Evolutionary conservation across 352 stramenopile species (phyloP), one percentile per base, ranked within the genome.

Genomic region (Pythium sukuiense): DNA sequence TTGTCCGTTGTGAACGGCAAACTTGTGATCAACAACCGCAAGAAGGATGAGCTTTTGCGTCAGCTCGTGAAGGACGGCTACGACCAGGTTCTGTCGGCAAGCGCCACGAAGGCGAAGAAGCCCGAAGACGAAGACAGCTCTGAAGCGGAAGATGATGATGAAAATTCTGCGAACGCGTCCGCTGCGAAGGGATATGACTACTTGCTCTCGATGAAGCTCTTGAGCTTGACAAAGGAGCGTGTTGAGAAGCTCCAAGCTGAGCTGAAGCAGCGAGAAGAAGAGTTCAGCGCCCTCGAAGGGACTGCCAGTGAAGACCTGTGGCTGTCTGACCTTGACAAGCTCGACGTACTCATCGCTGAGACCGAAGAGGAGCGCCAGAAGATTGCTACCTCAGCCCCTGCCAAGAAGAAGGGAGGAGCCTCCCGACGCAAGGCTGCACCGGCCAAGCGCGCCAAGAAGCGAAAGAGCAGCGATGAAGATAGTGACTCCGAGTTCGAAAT

Each of bases 171-270:
- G 6, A 77, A 74, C 39, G 55, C 60, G 24, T 62, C 68, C 1
- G 69, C 83, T 57, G 73, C 70, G 7, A 70, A 71, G 60, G 89
- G 92, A 50, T 99, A 97, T 66, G 91, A 99, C 61, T 99, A 99
- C 65, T 70, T 99, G 32, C 69, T 99, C 33, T 98, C 89, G 50
- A 98, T 99, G 92, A 95, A 96, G 55, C 80, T 99, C 43, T 93
- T 88, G 63, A 98, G 87, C 41, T 72, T 99, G 57, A 99, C 95
- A 18, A 90, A 87, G 59, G 97, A 99, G 65, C 87, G 91, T 29
- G 97, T 99, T 4, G 83, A 97, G 45, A 88, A 84, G 9, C 77
- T 99, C 8, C 86, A 89, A 43, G 80, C 87, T 16, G 93, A 99
- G 20, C 77, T 97, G 39, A 68, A 87, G 55, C 87, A 88, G 49